Percentiles rank a stretch among this genome's conserved stretches.
Evolutionary conservation across 2,329 filamentous ascomycete genomes (phyloP).

Genomic region (Xylaria sp.): DNA sequence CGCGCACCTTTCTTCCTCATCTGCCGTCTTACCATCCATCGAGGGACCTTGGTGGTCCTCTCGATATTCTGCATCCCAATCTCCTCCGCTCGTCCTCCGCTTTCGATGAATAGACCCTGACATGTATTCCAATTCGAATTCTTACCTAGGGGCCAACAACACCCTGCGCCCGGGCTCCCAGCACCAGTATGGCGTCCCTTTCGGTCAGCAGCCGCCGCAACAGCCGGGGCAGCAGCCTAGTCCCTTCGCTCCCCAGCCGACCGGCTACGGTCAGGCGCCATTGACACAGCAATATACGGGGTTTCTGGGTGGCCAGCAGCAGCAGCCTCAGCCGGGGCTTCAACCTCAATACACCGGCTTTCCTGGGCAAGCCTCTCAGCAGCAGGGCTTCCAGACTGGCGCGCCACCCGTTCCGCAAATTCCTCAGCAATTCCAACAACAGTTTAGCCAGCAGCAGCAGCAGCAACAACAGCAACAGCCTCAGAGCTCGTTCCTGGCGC

Average conservation of each 20-base stretch:
- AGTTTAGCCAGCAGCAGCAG: constrained; percentile 62
- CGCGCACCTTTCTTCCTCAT: constrained; percentile 28
- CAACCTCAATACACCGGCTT: constrained; percentile 62
- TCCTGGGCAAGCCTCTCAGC: constrained; percentile 58
- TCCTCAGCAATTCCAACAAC: constrained; percentile 68
- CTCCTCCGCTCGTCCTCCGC: background rate
- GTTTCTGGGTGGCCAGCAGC: constrained; percentile 62
- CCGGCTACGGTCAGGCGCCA: constrained; percentile 66
- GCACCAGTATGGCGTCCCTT: constrained; percentile 66
- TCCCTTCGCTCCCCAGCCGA: constrained; percentile 68
- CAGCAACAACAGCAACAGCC: constrained; percentile 52
- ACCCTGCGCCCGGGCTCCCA: constrained; percentile 76
- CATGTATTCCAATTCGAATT: constrained; percentile 93
- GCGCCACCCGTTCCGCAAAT: constrained; percentile 69
- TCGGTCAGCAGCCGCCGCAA: constrained; percentile 58
- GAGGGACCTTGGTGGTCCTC: constrained; percentile 43
- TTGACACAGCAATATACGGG: constrained; percentile 70
- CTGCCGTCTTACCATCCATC: constrained; percentile 38
- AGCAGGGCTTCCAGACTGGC: constrained; percentile 70
- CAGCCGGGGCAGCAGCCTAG: constrained; percentile 62
- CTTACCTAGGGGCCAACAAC: constrained; percentile 82
- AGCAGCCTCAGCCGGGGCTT: constrained; percentile 52
- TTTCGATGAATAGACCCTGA: constrained; percentile 30
- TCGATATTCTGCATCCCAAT: constrained; percentile 26
- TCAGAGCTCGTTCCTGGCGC: constrained; percentile 57